Base-by-base conservation (phyloP, 768 basidiomycete genomes). In the Tricholomella constricta region DNA sequence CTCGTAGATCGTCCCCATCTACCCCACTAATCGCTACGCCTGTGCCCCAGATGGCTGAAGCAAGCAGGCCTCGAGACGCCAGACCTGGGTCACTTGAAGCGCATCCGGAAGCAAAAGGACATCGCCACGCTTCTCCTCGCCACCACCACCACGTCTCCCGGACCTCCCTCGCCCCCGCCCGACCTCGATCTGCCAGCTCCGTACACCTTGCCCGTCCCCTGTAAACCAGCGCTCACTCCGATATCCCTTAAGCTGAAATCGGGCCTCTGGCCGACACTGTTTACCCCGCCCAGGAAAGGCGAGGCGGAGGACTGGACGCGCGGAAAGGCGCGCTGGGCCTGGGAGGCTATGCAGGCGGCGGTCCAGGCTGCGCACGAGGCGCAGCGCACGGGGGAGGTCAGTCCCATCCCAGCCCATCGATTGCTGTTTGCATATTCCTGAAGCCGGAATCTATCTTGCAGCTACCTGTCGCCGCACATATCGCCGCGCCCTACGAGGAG, bases 231-330 rank as follows among this genome's bases (percentile, higher is more conserved):
- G 0, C 72, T 87, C 4, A 92, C 91, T 0, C 72, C 72, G 0
- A 74, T 76, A 12, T 88, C 93, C 6, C 73, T 92, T 19, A 65
- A 69, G 37, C 65, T 83, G 29, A 94, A 95, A 70, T 78, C 80
- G 34, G 67, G 78, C 1, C 70, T 91, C n/a, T 98, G 96, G 96
- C 96, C 96, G 7, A 90, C 89, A 10, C 71, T 84, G 12, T 92
- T 83, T 59, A 76, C 84, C 3, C 89, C 89, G 0, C 78, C 79
- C 29, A 78, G 84, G 55, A 90, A 84, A 63, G 82, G 80, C 61
- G 87, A 89, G 52, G 69, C 74, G 1, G 82, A 86, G 54, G 71
- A 72, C 6, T 92, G 93, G 90, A 80, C 86, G 3, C 68, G 73
- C 23, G 84, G 78, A 0, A 82, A 83, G 51, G 74, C 83, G 32